phyloP scores from a whole-genome alignment of 352 stramenopile species.

The Phytophthora syringae region DNA sequence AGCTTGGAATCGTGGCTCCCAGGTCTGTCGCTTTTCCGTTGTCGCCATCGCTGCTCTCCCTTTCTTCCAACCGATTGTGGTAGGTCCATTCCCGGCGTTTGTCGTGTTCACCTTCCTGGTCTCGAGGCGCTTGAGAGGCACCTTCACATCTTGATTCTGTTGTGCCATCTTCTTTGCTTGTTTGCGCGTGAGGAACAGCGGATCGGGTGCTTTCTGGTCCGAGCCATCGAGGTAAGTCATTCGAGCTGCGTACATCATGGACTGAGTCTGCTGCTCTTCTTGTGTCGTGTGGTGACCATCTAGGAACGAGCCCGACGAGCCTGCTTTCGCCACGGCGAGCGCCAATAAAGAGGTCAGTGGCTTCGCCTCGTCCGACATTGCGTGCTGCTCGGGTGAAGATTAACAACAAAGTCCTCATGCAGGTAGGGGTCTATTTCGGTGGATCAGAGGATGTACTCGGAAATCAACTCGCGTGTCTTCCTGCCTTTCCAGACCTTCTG shows the following conservation, averaged over 20 bases:
- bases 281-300: conserved; percentile 20
- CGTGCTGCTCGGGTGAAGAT: background rate
- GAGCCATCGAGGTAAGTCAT: conserved; percentile 77
- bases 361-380: conserved; percentile 20
- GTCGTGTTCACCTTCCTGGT: conserved; percentile 25
- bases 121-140: conserved; percentile 60
- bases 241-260: conserved; percentile 81
- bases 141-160: conserved; percentile 51
- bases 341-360: conserved; percentile 21
- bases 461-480: conserved; percentile 57
- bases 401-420: background rate
- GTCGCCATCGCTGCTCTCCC: conserved; percentile 39
- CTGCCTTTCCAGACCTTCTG: conserved; percentile 68
- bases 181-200: conserved; percentile 80
- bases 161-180: conserved; percentile 74
- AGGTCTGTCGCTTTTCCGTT: conserved; percentile 42
- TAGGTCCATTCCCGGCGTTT: conserved; percentile 20
- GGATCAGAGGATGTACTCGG: conserved; percentile 59
- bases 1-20: conserved; percentile 68
- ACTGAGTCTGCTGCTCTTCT: conserved; percentile 63
- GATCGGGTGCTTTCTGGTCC: conserved; percentile 55
- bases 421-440: conserved; percentile 14
- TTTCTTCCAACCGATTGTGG: conserved; percentile 48
- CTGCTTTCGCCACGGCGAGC: conserved; percentile 25
- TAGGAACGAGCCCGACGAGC: conserved; percentile 5